These are phyloP conservation scores for Musa beccarii DNA, from an alignment of 176 grass and related monocot species.

Conservation along the genomic window DNA sequence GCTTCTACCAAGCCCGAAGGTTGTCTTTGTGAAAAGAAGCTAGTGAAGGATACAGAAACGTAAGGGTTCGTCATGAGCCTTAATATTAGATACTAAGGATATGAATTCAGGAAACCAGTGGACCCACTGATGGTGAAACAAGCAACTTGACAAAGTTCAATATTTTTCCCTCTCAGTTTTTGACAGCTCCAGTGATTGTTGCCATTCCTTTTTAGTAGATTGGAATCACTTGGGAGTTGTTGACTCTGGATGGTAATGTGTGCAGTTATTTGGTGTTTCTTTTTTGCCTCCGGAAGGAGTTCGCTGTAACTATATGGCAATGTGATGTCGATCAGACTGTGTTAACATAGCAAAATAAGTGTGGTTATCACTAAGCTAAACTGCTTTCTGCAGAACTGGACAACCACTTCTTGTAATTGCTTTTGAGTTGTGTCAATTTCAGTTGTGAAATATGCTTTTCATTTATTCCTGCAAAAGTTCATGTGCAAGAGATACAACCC, in stretches of 20 bases:
- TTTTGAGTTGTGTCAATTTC: neutral
- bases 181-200: constrained; percentile 43
- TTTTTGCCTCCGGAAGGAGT: constrained; percentile 5
- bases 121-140: constrained; percentile 15
- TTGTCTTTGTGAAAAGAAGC: constrained; percentile 47
- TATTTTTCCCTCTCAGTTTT: constrained; percentile 68
- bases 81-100: constrained; percentile 29
- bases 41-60: constrained; percentile 1
- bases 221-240: constrained; percentile 53
- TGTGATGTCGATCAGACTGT: neutral
- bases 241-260: constrained; percentile 21
- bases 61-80: constrained; percentile 7
- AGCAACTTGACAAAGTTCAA: constrained; percentile 23
- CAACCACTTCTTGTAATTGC: neutral
- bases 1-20: constrained; percentile 45
- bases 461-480: neutral
- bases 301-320: neutral
- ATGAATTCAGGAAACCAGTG: constrained; percentile 1
- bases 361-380: neutral
- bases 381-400: no score
- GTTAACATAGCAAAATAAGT: neutral
- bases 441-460: neutral
- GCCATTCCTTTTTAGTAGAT: constrained; percentile 23
- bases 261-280: neutral
- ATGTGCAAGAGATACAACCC: no score